phyloP scores from a whole-genome alignment of 2,329 filamentous ascomycete genomes.

The Rutstroemia sp. region DNA sequence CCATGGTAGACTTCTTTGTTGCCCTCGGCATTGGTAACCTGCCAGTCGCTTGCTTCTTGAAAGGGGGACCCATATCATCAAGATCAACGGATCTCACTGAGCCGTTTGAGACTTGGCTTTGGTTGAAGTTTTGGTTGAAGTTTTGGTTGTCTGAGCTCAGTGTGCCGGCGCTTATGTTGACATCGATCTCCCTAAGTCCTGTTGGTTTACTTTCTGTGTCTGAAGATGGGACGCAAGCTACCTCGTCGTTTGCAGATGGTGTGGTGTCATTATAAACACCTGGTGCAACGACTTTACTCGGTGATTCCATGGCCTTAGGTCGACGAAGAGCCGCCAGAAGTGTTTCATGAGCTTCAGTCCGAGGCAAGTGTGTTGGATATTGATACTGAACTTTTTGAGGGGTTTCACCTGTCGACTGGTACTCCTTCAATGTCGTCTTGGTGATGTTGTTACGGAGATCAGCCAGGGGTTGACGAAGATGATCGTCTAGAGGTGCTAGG shows the following conservation, averaged over 20 bases:
- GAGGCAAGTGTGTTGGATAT: slow-evolving; percentile 73
- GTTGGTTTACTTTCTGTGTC: slow-evolving; percentile 19
- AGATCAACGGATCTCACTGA: slow-evolving; percentile 1
- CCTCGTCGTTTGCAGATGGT: slow-evolving; percentile 5
- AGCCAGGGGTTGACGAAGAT: slow-evolving; percentile 61
- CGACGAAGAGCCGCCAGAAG: slow-evolving; percentile 43
- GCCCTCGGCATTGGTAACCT: slow-evolving; percentile 36
- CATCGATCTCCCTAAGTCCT: slow-evolving; percentile 44
- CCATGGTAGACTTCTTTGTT: slow-evolving; percentile 31
- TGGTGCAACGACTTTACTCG: slow-evolving; percentile 28
- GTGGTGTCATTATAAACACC: slow-evolving; percentile 29
- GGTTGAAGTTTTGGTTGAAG: slow-evolving; percentile 4
- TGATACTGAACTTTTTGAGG: slow-evolving; percentile 74
- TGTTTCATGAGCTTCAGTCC: slow-evolving; percentile 57
- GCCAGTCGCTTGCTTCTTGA: slow-evolving; percentile 28
- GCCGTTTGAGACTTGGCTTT: slow-evolving; percentile 1
- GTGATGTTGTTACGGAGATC: slow-evolving; percentile 65
- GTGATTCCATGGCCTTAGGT: slow-evolving; percentile 21
- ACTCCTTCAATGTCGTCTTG: slow-evolving; percentile 63
- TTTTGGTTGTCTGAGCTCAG: slow-evolving; percentile 14
- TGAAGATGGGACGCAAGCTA: slow-evolving; percentile 14
- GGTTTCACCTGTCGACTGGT: slow-evolving; percentile 77
- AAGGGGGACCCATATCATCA: slow-evolving; percentile 14
- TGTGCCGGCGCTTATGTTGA: slow-evolving; percentile 35
- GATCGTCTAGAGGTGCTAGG: slow-evolving; percentile 52